Evolutionary conservation across 768 basidiomycete species (phyloP), one percentile per base, ranked within the genome.

Genomic region (Pisolithus albus): DNA sequence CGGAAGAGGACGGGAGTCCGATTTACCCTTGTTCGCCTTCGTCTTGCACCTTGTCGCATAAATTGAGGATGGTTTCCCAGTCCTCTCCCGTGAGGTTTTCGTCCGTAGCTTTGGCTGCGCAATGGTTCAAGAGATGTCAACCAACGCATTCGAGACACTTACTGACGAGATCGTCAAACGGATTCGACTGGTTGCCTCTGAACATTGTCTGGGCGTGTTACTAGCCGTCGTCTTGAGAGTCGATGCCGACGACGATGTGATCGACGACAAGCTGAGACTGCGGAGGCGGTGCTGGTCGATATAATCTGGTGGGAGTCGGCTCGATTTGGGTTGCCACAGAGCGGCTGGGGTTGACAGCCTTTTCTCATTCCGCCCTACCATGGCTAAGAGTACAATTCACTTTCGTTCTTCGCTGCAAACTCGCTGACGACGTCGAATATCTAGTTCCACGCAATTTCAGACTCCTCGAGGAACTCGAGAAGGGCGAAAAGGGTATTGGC

Each of bases 401-500:
- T 51, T 51, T 43, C 21, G 32, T 1, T n/a, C 37, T 45, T 2
- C 37, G 41, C 7, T 34, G 44, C 24, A 1, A 15, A 8, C 5
- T 6, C 39, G 39, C 55, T 58, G 11, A 56, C 21, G 24, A n/a
- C 16, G n/a, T 15, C 28, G 13, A 26, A 50, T 18, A 42, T 10
- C 19, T 64, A 97, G 95, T 99, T 56, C 95, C 95, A 24, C 81
- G 95, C 64, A 97, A 94, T 73, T 98, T 98, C 76, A 82, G 90
- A 46, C 83, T 98, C 19, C 82, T 99, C 37, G 96, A 96, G 66
- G 96, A 99, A 75, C 87, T 99, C 57, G 96, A 99, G 70, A 97
- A 98, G 72, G 96, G 96, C 63, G 96, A 99, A 78, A 99, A 99
- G 70, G 96, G 96, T 48, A 92, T 98, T 66, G 95, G 95, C 56